Evolutionary conservation across 495 filamentous ascomycete species (phyloP).

Genomic region (Penicillium cataractarum): DNA sequence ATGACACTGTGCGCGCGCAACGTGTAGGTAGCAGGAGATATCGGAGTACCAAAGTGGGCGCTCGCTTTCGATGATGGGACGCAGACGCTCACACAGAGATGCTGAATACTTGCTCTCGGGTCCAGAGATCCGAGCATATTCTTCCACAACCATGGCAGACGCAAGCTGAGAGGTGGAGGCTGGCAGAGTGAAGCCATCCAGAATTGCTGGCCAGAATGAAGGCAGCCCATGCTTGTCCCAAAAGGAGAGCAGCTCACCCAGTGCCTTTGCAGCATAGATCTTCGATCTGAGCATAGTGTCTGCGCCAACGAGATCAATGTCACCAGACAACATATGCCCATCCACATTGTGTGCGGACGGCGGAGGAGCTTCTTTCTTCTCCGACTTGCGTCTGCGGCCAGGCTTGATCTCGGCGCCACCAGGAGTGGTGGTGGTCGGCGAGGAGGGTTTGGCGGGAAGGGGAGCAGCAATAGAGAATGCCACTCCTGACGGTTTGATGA

Average conservation of each 20-base stretch:
- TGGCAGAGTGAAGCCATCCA: constrained; percentile 66
- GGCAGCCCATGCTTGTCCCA: constrained; percentile 50
- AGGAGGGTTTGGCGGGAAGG: constrained; percentile 61
- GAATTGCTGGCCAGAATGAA: constrained; percentile 52
- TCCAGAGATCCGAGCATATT: constrained; percentile 64
- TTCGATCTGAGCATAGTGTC: constrained; percentile 88
- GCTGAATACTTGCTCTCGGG: constrained; percentile 49
- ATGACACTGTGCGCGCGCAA: constrained; percentile 87
- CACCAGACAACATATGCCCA: constrained; percentile 95
- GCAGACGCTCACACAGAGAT: constrained; percentile 63
- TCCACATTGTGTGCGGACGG: constrained; percentile 87
- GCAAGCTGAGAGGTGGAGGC: constrained; percentile 85
- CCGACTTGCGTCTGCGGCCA: constrained; percentile 80
- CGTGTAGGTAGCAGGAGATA: constrained; percentile 82
- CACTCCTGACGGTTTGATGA: constrained; percentile 92
- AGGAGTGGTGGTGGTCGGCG: constrained; percentile 35
- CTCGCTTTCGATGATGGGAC: constrained; percentile 74
- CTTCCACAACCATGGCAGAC: constrained; percentile 83
- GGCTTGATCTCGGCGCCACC: constrained; percentile 33
- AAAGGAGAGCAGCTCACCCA: constrained; percentile 59
- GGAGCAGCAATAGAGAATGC: constrained; percentile 63
- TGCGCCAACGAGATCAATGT: constrained; percentile 88
- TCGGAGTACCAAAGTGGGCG: constrained; percentile 84
- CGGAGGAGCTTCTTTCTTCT: constrained; percentile 74
- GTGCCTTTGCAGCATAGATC: constrained; percentile 79